phyloP scores from a whole-genome alignment of 2,329 filamentous ascomycete genomes.

The Bipolaris gigantea region DNA sequence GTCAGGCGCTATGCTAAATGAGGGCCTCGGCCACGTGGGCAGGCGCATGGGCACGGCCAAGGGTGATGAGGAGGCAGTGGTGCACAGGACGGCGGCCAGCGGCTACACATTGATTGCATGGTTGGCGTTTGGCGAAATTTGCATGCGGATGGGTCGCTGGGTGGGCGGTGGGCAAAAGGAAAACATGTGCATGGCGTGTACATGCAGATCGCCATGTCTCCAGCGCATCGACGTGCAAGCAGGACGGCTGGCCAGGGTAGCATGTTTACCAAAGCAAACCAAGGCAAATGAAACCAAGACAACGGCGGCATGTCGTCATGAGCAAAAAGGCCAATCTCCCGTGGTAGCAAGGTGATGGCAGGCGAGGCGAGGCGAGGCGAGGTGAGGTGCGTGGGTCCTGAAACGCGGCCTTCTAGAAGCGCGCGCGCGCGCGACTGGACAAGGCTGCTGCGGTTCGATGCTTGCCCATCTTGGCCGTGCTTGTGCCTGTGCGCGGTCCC shows the following conservation, averaged over 20 bases:
- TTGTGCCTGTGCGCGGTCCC: constrained; percentile 12
- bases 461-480: not conserved
- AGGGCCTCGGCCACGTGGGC: constrained; percentile 4
- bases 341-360: constrained; percentile 7
- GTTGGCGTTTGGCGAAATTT: constrained; percentile 39
- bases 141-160: constrained; percentile 17
- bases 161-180: constrained; percentile 11
- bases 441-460: constrained; percentile 8
- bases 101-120: constrained; percentile 30
- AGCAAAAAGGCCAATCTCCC: constrained; percentile 20
- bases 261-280: constrained; percentile 2
- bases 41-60: constrained; percentile 5
- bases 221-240: constrained; percentile 3
- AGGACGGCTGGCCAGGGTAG: constrained; percentile 14
- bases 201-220: constrained; percentile 11
- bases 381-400: constrained; percentile 8
- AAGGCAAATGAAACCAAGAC: constrained; percentile 15
- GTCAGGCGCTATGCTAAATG: constrained; percentile 69
- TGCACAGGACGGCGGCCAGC: constrained; percentile 4
- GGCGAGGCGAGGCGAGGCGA: constrained; percentile 8
- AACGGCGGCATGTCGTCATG: constrained; percentile 23
- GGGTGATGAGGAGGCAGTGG: not conserved
- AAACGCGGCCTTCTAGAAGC: constrained; percentile 6
- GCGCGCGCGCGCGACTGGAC: no score
- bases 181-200: constrained; percentile 17